Percentiles rank a stretch among this genome's conserved stretches.
These are phyloP conservation scores for Aspergillus versicolor DNA, from an alignment of 2,329 filamentous ascomycete species.

Conservation along the genomic window DNA sequence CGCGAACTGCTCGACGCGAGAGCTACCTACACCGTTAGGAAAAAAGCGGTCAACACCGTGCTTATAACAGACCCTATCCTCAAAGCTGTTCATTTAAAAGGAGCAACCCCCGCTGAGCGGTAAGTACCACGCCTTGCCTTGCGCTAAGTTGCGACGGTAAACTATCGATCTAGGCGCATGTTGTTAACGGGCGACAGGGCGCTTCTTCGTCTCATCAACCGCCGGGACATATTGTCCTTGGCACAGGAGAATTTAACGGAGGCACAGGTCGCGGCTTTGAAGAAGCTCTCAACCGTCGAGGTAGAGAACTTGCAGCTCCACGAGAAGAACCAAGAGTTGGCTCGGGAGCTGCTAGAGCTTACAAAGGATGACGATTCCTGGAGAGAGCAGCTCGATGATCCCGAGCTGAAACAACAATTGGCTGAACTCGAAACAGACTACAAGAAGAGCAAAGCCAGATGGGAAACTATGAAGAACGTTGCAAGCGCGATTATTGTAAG, in stretches of 20 bases:
- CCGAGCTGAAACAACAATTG: slow-evolving; percentile 56
- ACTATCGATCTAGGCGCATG: background rate
- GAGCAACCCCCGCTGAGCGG: slow-evolving; percentile 67
- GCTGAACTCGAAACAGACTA: slow-evolving; percentile 59
- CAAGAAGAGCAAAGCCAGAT: slow-evolving; percentile 63
- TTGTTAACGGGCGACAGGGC: slow-evolving; percentile 50
- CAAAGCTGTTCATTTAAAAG: slow-evolving; percentile 71
- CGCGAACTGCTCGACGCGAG: slow-evolving; percentile 68
- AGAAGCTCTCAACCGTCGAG: slow-evolving; percentile 58
- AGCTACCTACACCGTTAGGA: slow-evolving; percentile 67
- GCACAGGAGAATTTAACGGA: slow-evolving; percentile 61
- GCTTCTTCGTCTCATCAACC: slow-evolving; percentile 64
- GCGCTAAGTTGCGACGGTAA: background rate
- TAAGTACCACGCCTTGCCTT: slow-evolving; percentile 36
- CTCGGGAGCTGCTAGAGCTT: slow-evolving; percentile 63
- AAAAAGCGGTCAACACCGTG: slow-evolving; percentile 67
- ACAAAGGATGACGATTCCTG: slow-evolving; percentile 55
- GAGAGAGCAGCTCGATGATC: slow-evolving; percentile 55
- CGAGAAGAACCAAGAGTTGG: slow-evolving; percentile 62
- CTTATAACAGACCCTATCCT: slow-evolving; percentile 73
- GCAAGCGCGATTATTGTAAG: slow-evolving; percentile 76
- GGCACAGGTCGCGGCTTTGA: slow-evolving; percentile 51
- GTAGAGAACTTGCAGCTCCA: slow-evolving; percentile 58
- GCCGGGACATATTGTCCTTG: slow-evolving; percentile 67
- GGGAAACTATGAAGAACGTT: slow-evolving; percentile 74